Conservation (phyloP, 2,329 filamentous ascomycete genomes). For the Herpotrichia juniperi region DNA sequence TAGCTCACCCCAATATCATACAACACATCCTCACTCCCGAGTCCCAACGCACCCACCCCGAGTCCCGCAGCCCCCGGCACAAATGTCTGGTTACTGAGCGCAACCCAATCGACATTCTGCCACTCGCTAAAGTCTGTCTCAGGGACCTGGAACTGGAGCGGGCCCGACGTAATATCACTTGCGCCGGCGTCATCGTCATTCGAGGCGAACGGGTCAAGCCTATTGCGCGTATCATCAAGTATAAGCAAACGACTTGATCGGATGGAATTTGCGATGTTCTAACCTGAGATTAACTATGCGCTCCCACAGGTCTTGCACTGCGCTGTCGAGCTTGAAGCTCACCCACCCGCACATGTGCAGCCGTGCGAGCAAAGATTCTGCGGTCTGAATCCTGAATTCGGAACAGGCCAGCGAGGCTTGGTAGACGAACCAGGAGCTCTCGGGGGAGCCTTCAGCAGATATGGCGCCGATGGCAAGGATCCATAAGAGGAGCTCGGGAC, state of each 20-base stretch:
- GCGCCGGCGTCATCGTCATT: conserved; percentile 27
- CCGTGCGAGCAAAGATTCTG: conserved; percentile 30
- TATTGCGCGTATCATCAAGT: conserved; percentile 31
- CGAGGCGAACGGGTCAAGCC: conserved; percentile 35
- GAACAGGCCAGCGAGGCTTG: conserved; percentile 39
- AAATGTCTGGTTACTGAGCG: conserved; percentile 17
- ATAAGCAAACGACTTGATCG: conserved; percentile 39
- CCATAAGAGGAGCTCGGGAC: conserved; percentile 45
- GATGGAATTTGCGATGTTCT: conserved; percentile 35
- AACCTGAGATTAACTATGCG: conserved; percentile 42
- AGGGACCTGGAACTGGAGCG: conserved; percentile 36
- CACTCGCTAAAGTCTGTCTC: conserved; percentile 36
- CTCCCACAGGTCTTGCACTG: conserved; percentile 37
- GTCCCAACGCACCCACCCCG: background rate
- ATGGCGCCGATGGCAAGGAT: conserved; percentile 44
- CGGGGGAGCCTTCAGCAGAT: conserved; percentile 38
- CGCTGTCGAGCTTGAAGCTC: conserved; percentile 42
- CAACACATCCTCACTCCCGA: conserved; percentile 1
- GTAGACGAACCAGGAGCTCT: conserved; percentile 39
- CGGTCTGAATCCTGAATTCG: conserved; percentile 36
- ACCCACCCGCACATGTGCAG: conserved; percentile 46
- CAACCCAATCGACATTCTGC: conserved; percentile 40
- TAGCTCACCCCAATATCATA: conserved; percentile 24
- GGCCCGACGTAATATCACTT: conserved; percentile 27
- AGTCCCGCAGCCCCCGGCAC: background rate